Evolutionary conservation across 345 rosid species (phyloP).

Genomic region (Brassica juncea): DNA sequence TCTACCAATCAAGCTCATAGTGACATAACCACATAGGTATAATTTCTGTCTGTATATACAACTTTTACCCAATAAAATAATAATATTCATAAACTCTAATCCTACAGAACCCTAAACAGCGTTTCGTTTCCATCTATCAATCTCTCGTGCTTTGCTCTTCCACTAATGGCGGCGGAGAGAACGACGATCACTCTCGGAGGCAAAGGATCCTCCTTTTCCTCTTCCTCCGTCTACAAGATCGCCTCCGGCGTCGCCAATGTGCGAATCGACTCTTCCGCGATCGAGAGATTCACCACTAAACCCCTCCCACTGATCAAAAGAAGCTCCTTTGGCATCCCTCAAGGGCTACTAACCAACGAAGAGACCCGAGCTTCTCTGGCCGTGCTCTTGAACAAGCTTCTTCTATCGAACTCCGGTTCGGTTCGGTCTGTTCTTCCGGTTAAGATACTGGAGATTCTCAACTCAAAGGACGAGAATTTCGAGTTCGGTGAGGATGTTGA

Average conservation of each 20-base stretch:
- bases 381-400: background rate
- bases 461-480: constrained; percentile 26
- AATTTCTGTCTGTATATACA: too few relatives aligned
- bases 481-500: constrained; percentile 34
- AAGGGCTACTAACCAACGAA: constrained; percentile 33
- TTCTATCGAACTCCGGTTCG: constrained; percentile 23
- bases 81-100: background rate
- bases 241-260: constrained; percentile 45
- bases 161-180: background rate
- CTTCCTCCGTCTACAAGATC: constrained; percentile 46
- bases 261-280: constrained; percentile 55
- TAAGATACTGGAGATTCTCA: constrained; percentile 42
- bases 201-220: constrained; percentile 53
- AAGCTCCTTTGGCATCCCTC: constrained; percentile 6
- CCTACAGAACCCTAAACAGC: background rate
- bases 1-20: too few relatives aligned
- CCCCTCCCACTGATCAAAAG: constrained; percentile 2
- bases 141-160: background rate
- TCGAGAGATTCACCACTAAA: constrained; percentile 43
- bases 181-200: constrained; percentile 43
- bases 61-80: too few relatives aligned
- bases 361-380: constrained; percentile 48
- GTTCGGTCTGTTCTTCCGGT: constrained; percentile 48
- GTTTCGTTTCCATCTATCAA: background rate
- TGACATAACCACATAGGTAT: too few relatives aligned